These are phyloP conservation scores for Phialophora tarda DNA, from an alignment of 2,329 filamentous ascomycete genomes.

Conservation along the genomic window DNA sequence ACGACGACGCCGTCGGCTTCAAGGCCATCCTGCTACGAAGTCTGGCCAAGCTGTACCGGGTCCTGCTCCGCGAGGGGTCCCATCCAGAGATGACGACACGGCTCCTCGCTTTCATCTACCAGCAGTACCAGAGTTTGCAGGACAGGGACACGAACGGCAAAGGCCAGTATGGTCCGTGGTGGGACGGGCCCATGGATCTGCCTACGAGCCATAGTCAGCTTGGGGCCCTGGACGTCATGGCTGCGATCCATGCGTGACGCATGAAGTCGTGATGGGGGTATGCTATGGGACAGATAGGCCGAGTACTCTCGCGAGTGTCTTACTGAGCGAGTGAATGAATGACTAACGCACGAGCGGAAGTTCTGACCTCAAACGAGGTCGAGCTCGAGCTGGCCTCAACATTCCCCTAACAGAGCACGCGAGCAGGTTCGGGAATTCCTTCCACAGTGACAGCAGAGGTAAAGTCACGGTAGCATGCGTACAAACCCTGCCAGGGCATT, in stretches of 20 bases:
- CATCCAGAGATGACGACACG: conserved; percentile 18
- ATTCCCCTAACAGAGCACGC: background rate
- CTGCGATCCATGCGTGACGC: conserved; percentile 27
- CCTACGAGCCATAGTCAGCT: conserved; percentile 36
- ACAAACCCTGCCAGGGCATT: too few species aligned
- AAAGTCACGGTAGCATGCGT: too few species aligned
- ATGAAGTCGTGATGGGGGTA: too few species aligned
- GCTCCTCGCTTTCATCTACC: conserved; percentile 24
- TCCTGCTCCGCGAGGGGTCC: conserved; percentile 13
- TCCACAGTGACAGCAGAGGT: too few species aligned
- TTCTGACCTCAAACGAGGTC: background rate
- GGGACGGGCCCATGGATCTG: conserved; percentile 32
- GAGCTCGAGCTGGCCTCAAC: background rate
- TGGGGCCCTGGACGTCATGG: conserved; percentile 35
- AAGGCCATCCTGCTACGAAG: conserved; percentile 32
- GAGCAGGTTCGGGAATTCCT: too few species aligned
- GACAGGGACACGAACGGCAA: conserved; percentile 25
- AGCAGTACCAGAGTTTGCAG: conserved; percentile 27
- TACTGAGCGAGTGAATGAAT: background rate
- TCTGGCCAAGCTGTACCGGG: conserved; percentile 29
- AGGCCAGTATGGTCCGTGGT: conserved; percentile 34
- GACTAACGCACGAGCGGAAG: too few species aligned
- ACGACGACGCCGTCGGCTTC: conserved; percentile 35
- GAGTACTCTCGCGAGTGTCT: too few species aligned
- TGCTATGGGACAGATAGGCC: too few species aligned